Conservation (phyloP, 73 alveolate species). For the Breviolum minutum region DNA sequence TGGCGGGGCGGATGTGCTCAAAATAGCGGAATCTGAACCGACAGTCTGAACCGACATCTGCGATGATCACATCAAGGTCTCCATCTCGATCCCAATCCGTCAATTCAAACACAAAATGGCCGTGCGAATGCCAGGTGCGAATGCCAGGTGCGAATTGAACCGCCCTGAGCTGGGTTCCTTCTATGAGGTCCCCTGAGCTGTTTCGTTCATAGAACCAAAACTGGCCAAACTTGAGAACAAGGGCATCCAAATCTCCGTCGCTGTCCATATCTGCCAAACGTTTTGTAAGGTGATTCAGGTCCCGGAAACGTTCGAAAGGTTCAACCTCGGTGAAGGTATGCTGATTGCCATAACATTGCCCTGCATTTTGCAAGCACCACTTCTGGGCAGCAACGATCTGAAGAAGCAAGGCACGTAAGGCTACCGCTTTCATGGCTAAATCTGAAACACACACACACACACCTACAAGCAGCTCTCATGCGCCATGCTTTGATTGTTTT, state of each 20-base stretch:
- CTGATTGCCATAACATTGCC: background rate
- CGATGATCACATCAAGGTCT: constrained; percentile 5
- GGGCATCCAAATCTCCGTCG: constrained; percentile 14
- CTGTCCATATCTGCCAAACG: constrained; percentile 19
- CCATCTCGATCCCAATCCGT: constrained; percentile 32
- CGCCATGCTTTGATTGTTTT: background rate
- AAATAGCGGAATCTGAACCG: constrained; percentile 3
- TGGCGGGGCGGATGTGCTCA: background rate
- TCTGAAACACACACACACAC: background rate
- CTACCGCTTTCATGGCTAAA: background rate
- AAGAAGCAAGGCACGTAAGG: background rate
- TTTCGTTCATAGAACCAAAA: constrained; percentile 9
- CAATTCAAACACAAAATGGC: background rate
- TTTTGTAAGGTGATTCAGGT: background rate
- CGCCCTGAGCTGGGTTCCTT: background rate
- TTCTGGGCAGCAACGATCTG: background rate
- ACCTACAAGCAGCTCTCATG: background rate
- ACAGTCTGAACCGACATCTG: background rate
- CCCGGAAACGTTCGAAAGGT: background rate
- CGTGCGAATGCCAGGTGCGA: background rate
- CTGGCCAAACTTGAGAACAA: background rate
- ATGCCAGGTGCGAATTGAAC: background rate
- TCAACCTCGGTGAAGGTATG: background rate
- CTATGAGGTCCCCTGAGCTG: background rate
- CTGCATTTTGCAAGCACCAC: background rate